phyloP scores from a whole-genome alignment of 2,329 filamentous ascomycete genomes.

The Pseudogymnoascus sp. region DNA sequence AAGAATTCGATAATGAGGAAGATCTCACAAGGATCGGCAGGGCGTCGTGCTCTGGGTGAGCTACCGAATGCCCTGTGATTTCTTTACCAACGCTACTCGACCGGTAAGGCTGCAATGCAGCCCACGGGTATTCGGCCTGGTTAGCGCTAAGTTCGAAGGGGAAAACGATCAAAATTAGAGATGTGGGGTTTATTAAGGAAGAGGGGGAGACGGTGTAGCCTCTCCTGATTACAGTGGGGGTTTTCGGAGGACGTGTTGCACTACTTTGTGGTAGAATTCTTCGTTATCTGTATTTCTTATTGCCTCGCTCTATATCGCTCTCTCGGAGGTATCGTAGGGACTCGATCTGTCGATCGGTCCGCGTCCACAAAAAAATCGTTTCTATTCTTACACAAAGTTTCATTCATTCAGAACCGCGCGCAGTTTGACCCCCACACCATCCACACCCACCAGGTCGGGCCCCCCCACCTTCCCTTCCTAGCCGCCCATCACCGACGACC shows the following conservation, averaged over 20 bases:
- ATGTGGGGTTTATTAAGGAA: constrained; percentile 5
- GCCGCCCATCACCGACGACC: not conserved
- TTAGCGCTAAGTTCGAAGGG: not conserved
- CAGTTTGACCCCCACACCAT: constrained; percentile 2
- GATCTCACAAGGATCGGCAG: constrained; percentile 3
- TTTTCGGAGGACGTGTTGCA: not conserved
- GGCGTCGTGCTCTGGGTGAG: constrained; percentile 3
- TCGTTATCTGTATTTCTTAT: constrained; percentile 7
- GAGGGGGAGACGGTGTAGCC: not conserved
- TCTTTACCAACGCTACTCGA: not conserved
- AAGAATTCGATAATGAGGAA: constrained; percentile 20
- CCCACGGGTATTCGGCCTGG: constrained; percentile 7
- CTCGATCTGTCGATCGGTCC: constrained; percentile 3
- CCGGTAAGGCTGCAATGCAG: constrained; percentile 5
- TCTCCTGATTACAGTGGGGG: not conserved
- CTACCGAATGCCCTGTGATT: constrained; percentile 4
- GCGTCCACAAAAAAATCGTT: constrained; percentile 5
- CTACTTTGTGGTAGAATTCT: constrained; percentile 3
- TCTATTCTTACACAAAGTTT: constrained; percentile 9
- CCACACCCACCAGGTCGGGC: not conserved
- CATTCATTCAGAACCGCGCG: constrained; percentile 3
- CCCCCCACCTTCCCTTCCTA: not conserved
- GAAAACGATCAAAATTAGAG: constrained; percentile 3
- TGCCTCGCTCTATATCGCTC: constrained; percentile 8
- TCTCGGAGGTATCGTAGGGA: not conserved